These are phyloP conservation scores for Oligophagozyma castellii DNA, from an alignment of 1,139 yeast species.

Conservation along the genomic window DNA sequence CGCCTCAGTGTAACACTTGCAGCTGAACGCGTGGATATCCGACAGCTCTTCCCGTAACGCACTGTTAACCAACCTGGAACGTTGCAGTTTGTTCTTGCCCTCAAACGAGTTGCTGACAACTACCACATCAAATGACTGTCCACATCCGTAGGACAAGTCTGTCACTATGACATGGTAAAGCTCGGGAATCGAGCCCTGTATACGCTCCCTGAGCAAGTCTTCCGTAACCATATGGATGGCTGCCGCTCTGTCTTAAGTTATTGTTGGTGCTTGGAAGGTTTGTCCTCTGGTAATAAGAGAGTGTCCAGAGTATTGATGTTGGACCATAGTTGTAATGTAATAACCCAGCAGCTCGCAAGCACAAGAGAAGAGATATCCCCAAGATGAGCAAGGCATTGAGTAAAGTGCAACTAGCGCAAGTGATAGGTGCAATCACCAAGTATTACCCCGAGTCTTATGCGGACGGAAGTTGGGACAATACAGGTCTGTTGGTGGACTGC, in stretches of 20 bases:
- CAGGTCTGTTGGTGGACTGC: conserved; percentile 71
- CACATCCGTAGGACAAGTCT: conserved; percentile 64
- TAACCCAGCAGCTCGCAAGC: too few relatives aligned
- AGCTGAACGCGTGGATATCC: conserved; percentile 86
- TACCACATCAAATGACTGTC: conserved; percentile 72
- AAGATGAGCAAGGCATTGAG: conserved; percentile 14
- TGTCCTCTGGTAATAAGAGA: too few relatives aligned
- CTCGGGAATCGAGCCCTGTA: conserved; percentile 14
- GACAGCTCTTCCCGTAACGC: conserved; percentile 74
- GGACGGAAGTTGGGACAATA: conserved; percentile 85
- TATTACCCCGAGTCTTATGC: conserved; percentile 65
- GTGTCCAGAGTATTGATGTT: too few relatives aligned
- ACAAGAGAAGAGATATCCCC: too few relatives aligned
- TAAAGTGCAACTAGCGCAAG: conserved; percentile 30
- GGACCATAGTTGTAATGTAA: too few relatives aligned
- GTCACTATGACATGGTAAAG: conserved; percentile 23
- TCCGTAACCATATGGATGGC: conserved; percentile 12
- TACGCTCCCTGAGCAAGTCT: conserved; percentile 14
- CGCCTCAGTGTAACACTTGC: conserved; percentile 62
- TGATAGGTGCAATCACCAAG: conserved; percentile 46
- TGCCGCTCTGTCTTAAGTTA: too few relatives aligned
- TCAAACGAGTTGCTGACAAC: conserved; percentile 67
- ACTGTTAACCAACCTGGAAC: conserved; percentile 75
- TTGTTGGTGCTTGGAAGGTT: too few relatives aligned
- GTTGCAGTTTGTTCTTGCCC: conserved; percentile 73